Conservation (phyloP, 306 rosid genomes). For the Erythrophleum fordii region DNA sequence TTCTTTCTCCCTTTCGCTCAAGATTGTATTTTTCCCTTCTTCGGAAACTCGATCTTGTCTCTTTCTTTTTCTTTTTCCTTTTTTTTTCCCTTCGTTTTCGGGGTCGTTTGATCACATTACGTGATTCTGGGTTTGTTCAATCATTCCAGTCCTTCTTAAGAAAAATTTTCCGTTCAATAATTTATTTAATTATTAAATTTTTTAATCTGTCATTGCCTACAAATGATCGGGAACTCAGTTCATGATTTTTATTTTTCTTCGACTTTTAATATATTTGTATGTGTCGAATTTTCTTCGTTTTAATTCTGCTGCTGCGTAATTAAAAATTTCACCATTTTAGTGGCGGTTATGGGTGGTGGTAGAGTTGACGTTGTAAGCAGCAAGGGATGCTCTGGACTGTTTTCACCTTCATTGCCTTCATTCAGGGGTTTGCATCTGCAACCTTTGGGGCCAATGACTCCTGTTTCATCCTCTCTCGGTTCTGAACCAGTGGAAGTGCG, state of each 20-base stretch:
- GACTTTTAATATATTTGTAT: conserved; percentile 16
- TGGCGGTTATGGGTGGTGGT: conserved; percentile 67
- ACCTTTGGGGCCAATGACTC: conserved; percentile 67
- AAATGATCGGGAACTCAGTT: neutral
- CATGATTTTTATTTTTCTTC: neutral
- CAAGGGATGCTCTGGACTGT: conserved; percentile 81
- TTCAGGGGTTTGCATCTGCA: conserved; percentile 59
- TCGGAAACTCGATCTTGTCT: conserved; percentile 23
- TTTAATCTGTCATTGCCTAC: neutral
- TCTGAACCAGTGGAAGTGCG: conserved; percentile 50
- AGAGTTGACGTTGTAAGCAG: conserved; percentile 79
- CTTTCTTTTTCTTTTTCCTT: neutral
- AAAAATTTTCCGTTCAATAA: conserved; percentile 7
- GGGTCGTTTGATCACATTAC: conserved; percentile 7
- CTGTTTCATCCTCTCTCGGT: conserved; percentile 61
- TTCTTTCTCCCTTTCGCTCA: conserved; percentile 27
- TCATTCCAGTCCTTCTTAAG: neutral
- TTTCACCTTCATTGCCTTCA: conserved; percentile 66
- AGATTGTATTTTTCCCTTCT: conserved; percentile 17
- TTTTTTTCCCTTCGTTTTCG: conserved; percentile 2
- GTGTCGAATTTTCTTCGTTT: conserved; percentile 31
- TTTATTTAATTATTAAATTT: neutral
- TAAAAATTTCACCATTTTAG: conserved; percentile 39
- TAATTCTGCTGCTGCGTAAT: conserved; percentile 20
- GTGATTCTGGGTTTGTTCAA: conserved; percentile 32